phyloP scores from a whole-genome alignment of 2,329 filamentous ascomycete genomes.

The Trichoderma polysporum region DNA sequence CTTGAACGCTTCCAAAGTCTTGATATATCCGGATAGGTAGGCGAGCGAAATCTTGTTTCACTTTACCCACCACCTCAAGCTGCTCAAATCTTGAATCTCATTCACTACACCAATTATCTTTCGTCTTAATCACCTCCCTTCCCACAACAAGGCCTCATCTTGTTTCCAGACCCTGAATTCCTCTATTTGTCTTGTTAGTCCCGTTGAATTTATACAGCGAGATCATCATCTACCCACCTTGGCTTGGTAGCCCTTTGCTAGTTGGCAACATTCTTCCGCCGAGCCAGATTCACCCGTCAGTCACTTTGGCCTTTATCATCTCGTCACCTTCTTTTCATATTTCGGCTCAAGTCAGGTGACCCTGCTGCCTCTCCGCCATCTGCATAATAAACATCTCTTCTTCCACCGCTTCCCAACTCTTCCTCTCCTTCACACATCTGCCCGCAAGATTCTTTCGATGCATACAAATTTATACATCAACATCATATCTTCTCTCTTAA shows the following conservation, averaged over 20 bases:
- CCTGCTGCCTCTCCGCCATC: neutral
- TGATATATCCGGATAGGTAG: neutral
- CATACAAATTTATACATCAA: neutral
- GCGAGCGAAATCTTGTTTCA: neutral
- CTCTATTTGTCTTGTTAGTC: neutral
- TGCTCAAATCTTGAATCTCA: neutral
- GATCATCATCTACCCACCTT: neutral
- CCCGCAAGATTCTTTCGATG: neutral
- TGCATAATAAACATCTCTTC: neutral
- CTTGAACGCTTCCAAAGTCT: neutral
- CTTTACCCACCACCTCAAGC: neutral
- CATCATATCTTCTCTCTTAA: neutral
- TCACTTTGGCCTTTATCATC: neutral
- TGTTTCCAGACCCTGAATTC: neutral
- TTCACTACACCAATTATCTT: neutral
- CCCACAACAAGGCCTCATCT: neutral
- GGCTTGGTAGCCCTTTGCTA: neutral
- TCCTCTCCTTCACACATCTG: neutral
- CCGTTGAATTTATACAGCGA: neutral
- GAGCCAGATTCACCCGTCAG: neutral
- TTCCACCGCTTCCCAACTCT: neutral
- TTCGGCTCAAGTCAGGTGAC: conserved; percentile 13
- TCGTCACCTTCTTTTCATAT: neutral
- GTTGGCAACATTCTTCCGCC: neutral
- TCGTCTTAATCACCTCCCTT: neutral